Evolutionary conservation across 2,329 filamentous ascomycete species (phyloP).

Genomic region (Phialophora chinensis): DNA sequence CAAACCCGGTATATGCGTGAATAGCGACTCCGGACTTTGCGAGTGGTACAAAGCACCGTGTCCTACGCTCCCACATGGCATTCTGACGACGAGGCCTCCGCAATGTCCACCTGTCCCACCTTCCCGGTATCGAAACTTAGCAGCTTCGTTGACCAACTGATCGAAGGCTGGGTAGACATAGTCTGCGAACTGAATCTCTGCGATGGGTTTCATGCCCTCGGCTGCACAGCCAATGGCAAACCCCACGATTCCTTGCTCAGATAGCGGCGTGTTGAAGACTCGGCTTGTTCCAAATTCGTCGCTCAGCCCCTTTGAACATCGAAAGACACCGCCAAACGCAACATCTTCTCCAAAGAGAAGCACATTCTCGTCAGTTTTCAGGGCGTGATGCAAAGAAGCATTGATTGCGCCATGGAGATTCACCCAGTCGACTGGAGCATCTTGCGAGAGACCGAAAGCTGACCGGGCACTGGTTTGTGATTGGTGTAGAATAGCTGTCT

Average conservation of each 20-base stretch:
- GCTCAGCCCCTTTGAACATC: slow-evolving; percentile 88
- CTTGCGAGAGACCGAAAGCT: slow-evolving; percentile 75
- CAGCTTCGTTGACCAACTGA: slow-evolving; percentile 90
- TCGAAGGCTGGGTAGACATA: slow-evolving; percentile 94
- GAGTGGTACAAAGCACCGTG: slow-evolving; percentile 89
- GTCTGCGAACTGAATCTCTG: slow-evolving; percentile 95
- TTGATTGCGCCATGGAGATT: slow-evolving; percentile 96
- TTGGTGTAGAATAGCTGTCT: slow-evolving; percentile 81
- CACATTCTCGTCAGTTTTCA: slow-evolving; percentile 82
- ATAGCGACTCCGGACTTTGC: slow-evolving; percentile 86
- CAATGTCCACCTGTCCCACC: slow-evolving; percentile 68
- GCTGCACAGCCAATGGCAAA: slow-evolving; percentile 90
- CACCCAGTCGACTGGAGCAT: slow-evolving; percentile 77
- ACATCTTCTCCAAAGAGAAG: slow-evolving; percentile 96
- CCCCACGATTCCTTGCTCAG: slow-evolving; percentile 91
- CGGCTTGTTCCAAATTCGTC: slow-evolving; percentile 85
- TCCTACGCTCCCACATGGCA: slow-evolving; percentile 89
- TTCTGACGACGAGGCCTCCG: slow-evolving; percentile 83
- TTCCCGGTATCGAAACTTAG: slow-evolving; percentile 81
- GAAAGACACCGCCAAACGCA: slow-evolving; percentile 94
- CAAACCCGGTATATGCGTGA: slow-evolving; percentile 85
- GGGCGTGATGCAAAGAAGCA: slow-evolving; percentile 79
- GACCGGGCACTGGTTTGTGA: slow-evolving; percentile 73
- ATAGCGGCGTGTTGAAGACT: slow-evolving; percentile 95
- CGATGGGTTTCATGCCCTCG: slow-evolving; percentile 89